phyloP scores from a whole-genome alignment of 495 filamentous ascomycete species.

The Chaetomium cochliodes region DNA sequence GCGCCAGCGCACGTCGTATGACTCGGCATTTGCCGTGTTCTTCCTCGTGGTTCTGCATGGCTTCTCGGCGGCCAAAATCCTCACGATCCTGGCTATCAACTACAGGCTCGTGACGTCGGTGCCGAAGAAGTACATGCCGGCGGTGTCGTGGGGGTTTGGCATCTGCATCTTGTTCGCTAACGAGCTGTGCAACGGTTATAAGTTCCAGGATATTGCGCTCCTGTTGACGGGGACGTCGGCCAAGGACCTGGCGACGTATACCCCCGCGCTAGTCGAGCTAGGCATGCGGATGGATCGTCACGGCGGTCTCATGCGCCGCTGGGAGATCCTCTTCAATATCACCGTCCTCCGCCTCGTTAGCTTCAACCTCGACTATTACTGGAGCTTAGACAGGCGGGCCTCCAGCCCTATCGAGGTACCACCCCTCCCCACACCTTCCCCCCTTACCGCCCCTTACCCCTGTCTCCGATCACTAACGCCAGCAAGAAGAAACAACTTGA shows the following conservation, averaged over 20 bases:
- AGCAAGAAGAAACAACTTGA: slow-evolving; percentile 98
- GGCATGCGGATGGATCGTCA: slow-evolving; percentile 68
- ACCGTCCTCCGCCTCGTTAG: slow-evolving; percentile 91
- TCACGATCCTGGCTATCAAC: slow-evolving; percentile 77
- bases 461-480: slow-evolving; percentile 52
- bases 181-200: slow-evolving; percentile 78
- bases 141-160: slow-evolving; percentile 92
- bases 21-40: slow-evolving; percentile 75
- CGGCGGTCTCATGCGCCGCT: slow-evolving; percentile 78
- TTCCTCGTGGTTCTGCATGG: slow-evolving; percentile 82
- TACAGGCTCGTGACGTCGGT: slow-evolving; percentile 70
- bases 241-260: slow-evolving; percentile 34
- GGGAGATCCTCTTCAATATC: slow-evolving; percentile 96
- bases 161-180: slow-evolving; percentile 84
- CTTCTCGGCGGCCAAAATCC: slow-evolving; percentile 76
- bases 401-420: slow-evolving; percentile 82
- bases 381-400: slow-evolving; percentile 69
- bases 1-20: slow-evolving; percentile 77
- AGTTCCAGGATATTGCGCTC: slow-evolving; percentile 58
- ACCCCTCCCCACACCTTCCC: slow-evolving; percentile 6
- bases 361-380: slow-evolving; percentile 97
- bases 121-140: slow-evolving; percentile 64
- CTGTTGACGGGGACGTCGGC: slow-evolving; percentile 46
- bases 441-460: not conserved
- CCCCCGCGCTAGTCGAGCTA: slow-evolving; percentile 51